Conservation (phyloP, 345 rosid species). For the Gossypium bickii region DNA sequence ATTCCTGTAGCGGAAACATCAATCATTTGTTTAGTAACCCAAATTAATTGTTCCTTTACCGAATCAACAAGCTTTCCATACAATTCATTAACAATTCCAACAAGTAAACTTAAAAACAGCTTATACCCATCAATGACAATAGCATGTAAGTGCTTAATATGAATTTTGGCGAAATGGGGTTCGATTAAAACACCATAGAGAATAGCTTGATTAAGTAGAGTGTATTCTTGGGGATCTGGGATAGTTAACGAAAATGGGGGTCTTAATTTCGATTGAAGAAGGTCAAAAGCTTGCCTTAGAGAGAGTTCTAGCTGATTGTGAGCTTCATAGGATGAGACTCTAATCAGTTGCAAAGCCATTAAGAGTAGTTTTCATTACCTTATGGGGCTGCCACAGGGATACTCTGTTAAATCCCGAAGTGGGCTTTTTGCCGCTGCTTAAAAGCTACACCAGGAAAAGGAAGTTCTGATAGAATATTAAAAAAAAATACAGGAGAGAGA, state of each 20-base stretch:
- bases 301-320: constrained; percentile 52
- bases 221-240: constrained; percentile 50
- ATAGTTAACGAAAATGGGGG: constrained; percentile 60
- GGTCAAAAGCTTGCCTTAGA: constrained; percentile 54
- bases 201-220: constrained; percentile 55
- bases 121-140: constrained; percentile 68
- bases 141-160: constrained; percentile 65
- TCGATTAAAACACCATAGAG: constrained; percentile 55
- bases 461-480: not conserved
- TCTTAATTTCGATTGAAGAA: constrained; percentile 36
- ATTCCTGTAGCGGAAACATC: constrained; percentile 56
- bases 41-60: constrained; percentile 52
- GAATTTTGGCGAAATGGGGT: constrained; percentile 38
- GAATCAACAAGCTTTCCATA: constrained; percentile 53
- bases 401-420: not conserved
- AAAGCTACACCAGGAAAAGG: not conserved
- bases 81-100: constrained; percentile 44
- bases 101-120: constrained; percentile 43
- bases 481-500: too few relatives aligned
- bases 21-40: constrained; percentile 62
- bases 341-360: constrained; percentile 47
- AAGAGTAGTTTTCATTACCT: constrained; percentile 3
- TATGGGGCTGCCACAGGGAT: not conserved
- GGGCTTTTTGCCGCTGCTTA: not conserved
- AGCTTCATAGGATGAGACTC: constrained; percentile 35